These are phyloP conservation scores for Globisporangium abappressorium DNA, from an alignment of 352 stramenopile genomes.

Conservation along the genomic window DNA sequence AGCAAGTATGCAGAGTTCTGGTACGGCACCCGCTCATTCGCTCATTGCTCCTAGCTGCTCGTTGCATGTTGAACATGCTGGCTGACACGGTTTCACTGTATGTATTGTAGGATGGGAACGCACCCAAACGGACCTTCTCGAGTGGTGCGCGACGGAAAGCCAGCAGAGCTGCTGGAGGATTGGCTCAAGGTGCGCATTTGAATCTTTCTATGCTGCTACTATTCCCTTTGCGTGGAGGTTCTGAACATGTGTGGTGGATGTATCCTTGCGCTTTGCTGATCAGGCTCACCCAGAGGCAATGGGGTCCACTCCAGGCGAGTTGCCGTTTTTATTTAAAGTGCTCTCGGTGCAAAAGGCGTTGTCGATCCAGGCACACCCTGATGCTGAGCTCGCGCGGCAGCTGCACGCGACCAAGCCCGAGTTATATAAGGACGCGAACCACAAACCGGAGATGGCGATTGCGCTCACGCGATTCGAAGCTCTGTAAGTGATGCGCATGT, in stretches of 20 bases:
- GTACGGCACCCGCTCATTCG: constrained; percentile 28
- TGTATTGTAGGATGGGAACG: constrained; percentile 87
- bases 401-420: constrained; percentile 86
- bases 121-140: constrained; percentile 90
- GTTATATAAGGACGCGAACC: constrained; percentile 97
- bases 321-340: constrained; percentile 99
- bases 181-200: constrained; percentile 46
- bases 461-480: constrained; percentile 97
- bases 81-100: constrained; percentile 7
- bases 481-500: constrained; percentile 40
- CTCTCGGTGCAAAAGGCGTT: constrained; percentile 96
- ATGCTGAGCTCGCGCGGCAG: constrained; percentile 72
- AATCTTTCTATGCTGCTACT: background rate
- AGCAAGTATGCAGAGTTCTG: constrained; percentile 87
- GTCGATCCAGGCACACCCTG: constrained; percentile 95
- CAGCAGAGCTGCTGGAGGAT: constrained; percentile 62
- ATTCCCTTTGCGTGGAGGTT: background rate
- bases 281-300: constrained; percentile 38
- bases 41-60: background rate
- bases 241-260: background rate
- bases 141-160: constrained; percentile 47
- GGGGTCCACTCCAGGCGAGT: constrained; percentile 49
- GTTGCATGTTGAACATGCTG: constrained; percentile 11
- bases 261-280: background rate
- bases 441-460: constrained; percentile 99